Base-by-base conservation (phyloP, 2,329 filamentous ascomycete genomes). In the Penicillium concentricum region DNA sequence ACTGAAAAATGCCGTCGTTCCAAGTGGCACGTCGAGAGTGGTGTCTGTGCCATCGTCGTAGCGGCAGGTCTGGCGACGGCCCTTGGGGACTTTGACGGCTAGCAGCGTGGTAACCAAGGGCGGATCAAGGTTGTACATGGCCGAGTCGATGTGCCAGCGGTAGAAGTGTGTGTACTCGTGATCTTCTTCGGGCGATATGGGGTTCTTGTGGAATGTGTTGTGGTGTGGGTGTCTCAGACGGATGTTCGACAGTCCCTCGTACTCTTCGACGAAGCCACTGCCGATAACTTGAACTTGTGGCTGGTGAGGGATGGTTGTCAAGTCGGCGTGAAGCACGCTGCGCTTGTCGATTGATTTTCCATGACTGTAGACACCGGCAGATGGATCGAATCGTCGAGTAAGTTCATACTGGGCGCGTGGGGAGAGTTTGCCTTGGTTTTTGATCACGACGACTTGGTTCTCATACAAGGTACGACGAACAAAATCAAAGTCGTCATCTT, bases 241-340 rank as follows among this genome's bases (percentile, higher is more conserved):
- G 61, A 91, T 82, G 69, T 91, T 79, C 62, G 80, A 74, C 12
- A 92, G 76, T 0, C 89, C 89, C 68, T 91, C 87, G 65, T 90
- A 91, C 44, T 82, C 81, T 1, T 81, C 70, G 2, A 92, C 82
- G 46, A 82, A 81, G 5, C 89, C 89, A 67, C 91, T 90, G 41
- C 89, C 89, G 58, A 92, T 91, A 54, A 91, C 85, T 67, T 92
- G 89, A 1, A 89, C 86, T 70, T 92, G 88, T 0, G 89, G 87
- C 70, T 92, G 89, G 65, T 89, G 86, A 0, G 89, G 88, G 46
- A 92, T 85, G 0, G 89, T 91, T 76, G 91, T 91, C 26, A 92
- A 79, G 64, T 92, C 89, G 0, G 89, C 88, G 68, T 91, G 88
- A 18, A 92, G 80, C 64, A 92, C 84, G 51, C 75, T 79, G 51